Evolutionary conservation across 1,139 yeast genomes (phyloP).

Genomic region (Pneumocystis jirovecii): DNA sequence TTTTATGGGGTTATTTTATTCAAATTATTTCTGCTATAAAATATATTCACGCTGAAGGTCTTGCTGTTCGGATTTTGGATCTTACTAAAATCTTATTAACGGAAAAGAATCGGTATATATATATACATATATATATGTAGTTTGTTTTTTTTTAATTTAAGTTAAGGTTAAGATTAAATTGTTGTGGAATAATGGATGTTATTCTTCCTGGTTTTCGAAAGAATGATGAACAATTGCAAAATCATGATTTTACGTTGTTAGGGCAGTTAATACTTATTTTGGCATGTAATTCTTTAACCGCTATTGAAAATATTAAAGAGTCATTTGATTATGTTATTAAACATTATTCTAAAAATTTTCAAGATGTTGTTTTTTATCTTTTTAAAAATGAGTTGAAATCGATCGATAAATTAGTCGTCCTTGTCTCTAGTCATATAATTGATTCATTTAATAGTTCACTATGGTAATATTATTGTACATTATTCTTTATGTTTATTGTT

Average conservation of each 20-base stretch:
- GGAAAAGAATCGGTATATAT: constrained; percentile 36
- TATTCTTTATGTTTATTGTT: neutral
- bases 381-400: constrained; percentile 15
- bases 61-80: constrained; percentile 51
- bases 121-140: neutral
- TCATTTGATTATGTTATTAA: constrained; percentile 18
- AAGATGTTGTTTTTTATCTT: constrained; percentile 13
- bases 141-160: neutral
- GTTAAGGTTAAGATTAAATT: constrained; percentile 40
- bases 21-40: constrained; percentile 59
- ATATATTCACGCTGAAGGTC: constrained; percentile 44
- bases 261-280: constrained; percentile 38
- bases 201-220: constrained; percentile 24
- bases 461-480: constrained; percentile 16
- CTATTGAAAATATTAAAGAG: constrained; percentile 20
- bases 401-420: constrained; percentile 21
- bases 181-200: constrained; percentile 61
- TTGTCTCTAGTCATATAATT: constrained; percentile 31
- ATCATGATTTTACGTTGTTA: constrained; percentile 39
- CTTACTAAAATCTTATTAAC: constrained; percentile 61
- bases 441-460: constrained; percentile 40
- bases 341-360: constrained; percentile 14
- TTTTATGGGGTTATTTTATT: constrained; percentile 59
- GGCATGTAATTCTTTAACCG: constrained; percentile 15
- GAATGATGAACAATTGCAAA: constrained; percentile 28